Evolutionary conservation across 495 filamentous ascomycete genomes (phyloP).

Genomic region (Penicillium fimorum): DNA sequence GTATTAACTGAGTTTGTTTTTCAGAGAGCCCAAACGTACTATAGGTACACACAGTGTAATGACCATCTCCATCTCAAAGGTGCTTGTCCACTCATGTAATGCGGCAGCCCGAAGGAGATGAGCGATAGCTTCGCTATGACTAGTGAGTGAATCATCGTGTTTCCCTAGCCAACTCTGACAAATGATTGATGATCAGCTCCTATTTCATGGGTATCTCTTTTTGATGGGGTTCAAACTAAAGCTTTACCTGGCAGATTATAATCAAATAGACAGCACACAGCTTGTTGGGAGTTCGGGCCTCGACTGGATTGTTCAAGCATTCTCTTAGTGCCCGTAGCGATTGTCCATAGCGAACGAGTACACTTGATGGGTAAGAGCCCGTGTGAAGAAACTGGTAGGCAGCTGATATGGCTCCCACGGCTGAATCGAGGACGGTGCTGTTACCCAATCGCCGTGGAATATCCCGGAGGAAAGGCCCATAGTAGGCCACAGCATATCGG

Average conservation of each 20-base stretch:
- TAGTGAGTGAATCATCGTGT: conserved; percentile 16
- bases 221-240: background rate
- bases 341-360: conserved; percentile 27
- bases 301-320: conserved; percentile 31
- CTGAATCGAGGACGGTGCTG: conserved; percentile 37
- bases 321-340: conserved; percentile 32
- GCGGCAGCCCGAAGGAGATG: conserved; percentile 31
- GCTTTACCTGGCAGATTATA: conserved; percentile 41
- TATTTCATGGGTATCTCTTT: background rate
- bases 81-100: conserved; percentile 19
- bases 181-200: background rate
- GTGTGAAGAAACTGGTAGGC: conserved; percentile 26
- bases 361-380: conserved; percentile 16
- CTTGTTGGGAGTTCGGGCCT: conserved; percentile 34
- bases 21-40: conserved; percentile 20
- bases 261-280: conserved; percentile 43
- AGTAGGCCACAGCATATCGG: conserved; percentile 34
- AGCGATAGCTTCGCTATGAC: conserved; percentile 35
- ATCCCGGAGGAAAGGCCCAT: conserved; percentile 33
- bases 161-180: conserved; percentile 31
- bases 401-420: conserved; percentile 30
- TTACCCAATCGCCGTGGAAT: conserved; percentile 36
- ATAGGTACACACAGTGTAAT: conserved; percentile 34
- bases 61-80: conserved; percentile 33
- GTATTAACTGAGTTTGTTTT: background rate